A percentile compares a stretch with the other conserved stretches of the same genome.
Conservation (phyloP, 2,329 filamentous ascomycete genomes). For the Colletotrichum cordylinicola region DNA sequence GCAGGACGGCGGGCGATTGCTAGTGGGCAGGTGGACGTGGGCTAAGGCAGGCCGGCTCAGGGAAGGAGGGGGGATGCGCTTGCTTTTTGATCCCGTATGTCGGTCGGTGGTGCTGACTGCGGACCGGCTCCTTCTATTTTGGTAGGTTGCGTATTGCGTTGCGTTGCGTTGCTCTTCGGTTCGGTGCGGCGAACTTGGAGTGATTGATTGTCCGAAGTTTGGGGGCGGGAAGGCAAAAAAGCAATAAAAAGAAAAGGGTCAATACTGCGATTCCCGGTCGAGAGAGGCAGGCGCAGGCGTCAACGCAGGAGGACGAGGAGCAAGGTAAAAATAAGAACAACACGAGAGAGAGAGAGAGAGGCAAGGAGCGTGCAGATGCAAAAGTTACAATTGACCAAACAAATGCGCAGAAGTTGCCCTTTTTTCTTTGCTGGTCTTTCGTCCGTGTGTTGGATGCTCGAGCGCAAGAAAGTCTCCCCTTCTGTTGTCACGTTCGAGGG, state of each 20-base stretch:
- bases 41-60: background rate
- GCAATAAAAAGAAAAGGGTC: background rate
- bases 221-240: background rate
- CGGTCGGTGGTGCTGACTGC: background rate
- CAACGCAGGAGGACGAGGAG: background rate
- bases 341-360: background rate
- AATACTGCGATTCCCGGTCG: background rate
- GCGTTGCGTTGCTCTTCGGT: background rate
- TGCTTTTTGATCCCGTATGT: background rate
- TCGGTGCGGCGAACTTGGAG: background rate
- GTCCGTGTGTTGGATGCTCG: background rate
- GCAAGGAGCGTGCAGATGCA: background rate
- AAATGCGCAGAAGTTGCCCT: background rate
- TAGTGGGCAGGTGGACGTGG: background rate
- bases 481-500: background rate
- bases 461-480: background rate
- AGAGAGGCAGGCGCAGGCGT: background rate
- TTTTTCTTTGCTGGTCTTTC: background rate
- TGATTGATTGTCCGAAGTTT: background rate
- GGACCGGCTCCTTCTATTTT: background rate
- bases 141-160: background rate
- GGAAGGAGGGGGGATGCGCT: background rate
- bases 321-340: background rate
- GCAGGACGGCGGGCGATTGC: background rate
- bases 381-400: background rate